Evolutionary conservation across 169 alveolate genomes (phyloP).

Genomic region (Theileria parva): DNA sequence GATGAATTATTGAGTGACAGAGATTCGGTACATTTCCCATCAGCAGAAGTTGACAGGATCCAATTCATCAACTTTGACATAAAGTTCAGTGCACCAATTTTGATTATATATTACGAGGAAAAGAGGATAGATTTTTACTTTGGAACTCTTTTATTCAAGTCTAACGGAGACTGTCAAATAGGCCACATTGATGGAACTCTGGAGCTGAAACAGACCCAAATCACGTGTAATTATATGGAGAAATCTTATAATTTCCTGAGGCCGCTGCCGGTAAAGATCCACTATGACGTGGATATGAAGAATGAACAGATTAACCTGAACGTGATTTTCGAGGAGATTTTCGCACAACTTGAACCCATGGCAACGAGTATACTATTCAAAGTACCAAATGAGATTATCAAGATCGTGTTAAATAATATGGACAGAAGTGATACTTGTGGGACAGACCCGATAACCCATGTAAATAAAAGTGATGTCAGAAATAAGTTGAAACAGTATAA

Average conservation of each 20-base stretch:
- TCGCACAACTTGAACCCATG: conserved; percentile 78
- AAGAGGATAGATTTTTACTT: conserved; percentile 69
- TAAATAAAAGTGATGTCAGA: background rate
- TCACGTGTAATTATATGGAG: conserved; percentile 48
- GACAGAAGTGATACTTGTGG: conserved; percentile 3
- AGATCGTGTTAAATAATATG: conserved; percentile 19
- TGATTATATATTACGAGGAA: conserved; percentile 37
- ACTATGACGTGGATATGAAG: conserved; percentile 33
- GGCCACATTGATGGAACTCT: conserved; percentile 70
- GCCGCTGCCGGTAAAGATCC: conserved; percentile 66
- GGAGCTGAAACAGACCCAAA: conserved; percentile 82
- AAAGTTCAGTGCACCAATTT: conserved; percentile 64
- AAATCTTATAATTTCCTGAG: conserved; percentile 47
- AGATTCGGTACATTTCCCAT: background rate
- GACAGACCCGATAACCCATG: background rate
- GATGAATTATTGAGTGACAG: background rate
- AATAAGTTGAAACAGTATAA: conserved; percentile 16
- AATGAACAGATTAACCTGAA: conserved; percentile 29
- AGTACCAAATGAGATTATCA: conserved; percentile 72
- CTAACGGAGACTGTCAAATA: conserved; percentile 77
- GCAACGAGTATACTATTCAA: conserved; percentile 76
- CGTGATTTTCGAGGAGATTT: conserved; percentile 74
- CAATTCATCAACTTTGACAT: conserved; percentile 41
- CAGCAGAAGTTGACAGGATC: background rate
- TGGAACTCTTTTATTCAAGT: conserved; percentile 75